Evolutionary conservation across 2,329 filamentous ascomycete genomes (phyloP).

Genomic region (Pseudogymnoascus sp.): DNA sequence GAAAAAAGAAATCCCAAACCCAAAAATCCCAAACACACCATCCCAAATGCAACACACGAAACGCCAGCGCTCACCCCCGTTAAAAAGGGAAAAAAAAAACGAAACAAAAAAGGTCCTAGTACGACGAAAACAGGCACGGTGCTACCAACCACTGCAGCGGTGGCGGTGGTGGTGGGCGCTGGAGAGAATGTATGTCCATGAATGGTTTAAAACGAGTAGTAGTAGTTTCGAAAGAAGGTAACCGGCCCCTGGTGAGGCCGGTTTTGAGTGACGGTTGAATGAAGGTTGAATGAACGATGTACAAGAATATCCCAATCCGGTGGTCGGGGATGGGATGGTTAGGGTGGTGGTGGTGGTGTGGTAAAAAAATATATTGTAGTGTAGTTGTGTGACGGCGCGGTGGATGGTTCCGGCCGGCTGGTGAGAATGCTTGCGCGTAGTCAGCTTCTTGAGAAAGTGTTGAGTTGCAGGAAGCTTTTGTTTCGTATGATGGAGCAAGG

Average conservation of each 20-base stretch:
- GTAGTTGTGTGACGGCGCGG: background rate
- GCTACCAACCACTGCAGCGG: background rate
- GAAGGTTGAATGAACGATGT: background rate
- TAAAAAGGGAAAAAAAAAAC: background rate
- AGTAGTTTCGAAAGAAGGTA: background rate
- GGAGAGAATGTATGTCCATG: conserved; percentile 6
- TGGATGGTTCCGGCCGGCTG: background rate
- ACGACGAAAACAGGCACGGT: conserved; percentile 2
- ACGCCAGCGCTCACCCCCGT: background rate
- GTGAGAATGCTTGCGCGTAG: background rate
- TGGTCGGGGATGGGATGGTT: background rate
- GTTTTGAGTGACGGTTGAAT: background rate
- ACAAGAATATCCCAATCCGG: background rate
- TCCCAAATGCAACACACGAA: background rate
- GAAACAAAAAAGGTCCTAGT: background rate
- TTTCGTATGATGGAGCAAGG: no score
- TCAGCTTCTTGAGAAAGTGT: no score
- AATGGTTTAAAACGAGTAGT: conserved; percentile 2
- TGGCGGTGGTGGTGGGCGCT: background rate
- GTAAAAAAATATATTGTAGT: background rate
- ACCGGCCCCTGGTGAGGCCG: background rate
- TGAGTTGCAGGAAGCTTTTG: no score
- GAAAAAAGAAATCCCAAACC: background rate
- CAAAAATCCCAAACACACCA: background rate
- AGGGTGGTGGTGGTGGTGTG: background rate